Base-by-base conservation (phyloP, 768 basidiomycete species). In the Leccinum pellstonianum region DNA sequence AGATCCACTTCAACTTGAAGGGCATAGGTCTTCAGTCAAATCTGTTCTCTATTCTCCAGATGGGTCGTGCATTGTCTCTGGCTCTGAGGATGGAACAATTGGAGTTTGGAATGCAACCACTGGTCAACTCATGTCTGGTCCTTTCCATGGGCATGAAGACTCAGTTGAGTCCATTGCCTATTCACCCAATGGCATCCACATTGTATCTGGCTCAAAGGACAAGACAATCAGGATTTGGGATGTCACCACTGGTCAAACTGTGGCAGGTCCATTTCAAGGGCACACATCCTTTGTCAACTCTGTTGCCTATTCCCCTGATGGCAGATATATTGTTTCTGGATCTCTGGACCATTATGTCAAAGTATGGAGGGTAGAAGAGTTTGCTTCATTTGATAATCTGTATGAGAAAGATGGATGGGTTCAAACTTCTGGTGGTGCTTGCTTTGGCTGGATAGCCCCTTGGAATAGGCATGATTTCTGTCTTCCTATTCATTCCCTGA, bases 341-440 rank as follows among this genome's bases (percentile, higher is more conserved):
- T 41, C 41, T 41, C 41, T 41, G 41, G 41, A 41, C n/a, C 41
- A 41, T 41, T 41, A 41, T 41, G n/a, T 41, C 23, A 61, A 54
- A 23, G 41, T 57, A 1, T 63, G 62, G 59, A 54, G 14, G 9
- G 14, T 17, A 7, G 21, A 47, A 29, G 41, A 51, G 0, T 27
- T 54, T 19, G 0, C 17, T 57, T 41, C 7, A 0, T 43, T 46
- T 62, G 27, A 14, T 37, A 6, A 47, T 38, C 12, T 62, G 4
- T 10, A 10, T 47, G 9, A 46, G 2, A 4, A 37, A 2, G 21
- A 58, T 58, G 23, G 62, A 17, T 63, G 56, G 62, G n/a, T 41
- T 41, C 41, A 41, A 0, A 41, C 17, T 41, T n/a, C 41, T n/a
- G 9, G 9, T 41, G n/a, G 41, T n/a, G 41, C 41, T 41, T 41